These are phyloP conservation scores for Alternaria sp. DNA, from an alignment of 2,329 filamentous ascomycete species.

Conservation along the genomic window DNA sequence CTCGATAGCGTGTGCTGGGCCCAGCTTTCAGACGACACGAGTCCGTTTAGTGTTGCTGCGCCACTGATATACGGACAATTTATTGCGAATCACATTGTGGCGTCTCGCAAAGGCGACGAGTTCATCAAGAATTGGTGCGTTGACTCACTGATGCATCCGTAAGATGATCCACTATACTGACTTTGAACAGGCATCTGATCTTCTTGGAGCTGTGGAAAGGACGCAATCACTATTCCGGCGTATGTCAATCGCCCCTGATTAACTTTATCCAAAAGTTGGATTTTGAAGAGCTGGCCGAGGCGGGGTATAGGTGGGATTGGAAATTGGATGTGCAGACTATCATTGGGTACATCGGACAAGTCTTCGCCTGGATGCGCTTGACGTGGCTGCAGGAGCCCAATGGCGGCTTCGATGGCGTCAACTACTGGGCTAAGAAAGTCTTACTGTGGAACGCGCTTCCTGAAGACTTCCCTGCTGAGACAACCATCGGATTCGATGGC, in stretches of 20 bases:
- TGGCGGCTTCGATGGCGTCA: constrained; percentile 42
- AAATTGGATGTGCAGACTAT: constrained; percentile 41
- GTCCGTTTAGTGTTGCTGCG: constrained; percentile 42
- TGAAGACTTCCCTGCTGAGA: constrained; percentile 39
- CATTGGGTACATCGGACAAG: constrained; percentile 54
- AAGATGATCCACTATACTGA: constrained; percentile 4
- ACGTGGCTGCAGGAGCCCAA: constrained; percentile 43
- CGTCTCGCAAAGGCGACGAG: constrained; percentile 52
- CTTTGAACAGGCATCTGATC: constrained; percentile 30
- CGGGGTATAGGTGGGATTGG: constrained; percentile 46
- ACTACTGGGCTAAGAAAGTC: constrained; percentile 42
- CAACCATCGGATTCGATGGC: constrained; percentile 38
- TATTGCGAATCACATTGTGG: constrained; percentile 57
- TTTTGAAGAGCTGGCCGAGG: constrained; percentile 28
- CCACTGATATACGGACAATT: constrained; percentile 38
- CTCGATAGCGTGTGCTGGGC: constrained; percentile 54
- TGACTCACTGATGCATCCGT: constrained; percentile 29
- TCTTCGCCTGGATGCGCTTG: constrained; percentile 51
- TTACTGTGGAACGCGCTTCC: constrained; percentile 35
- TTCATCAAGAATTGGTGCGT: constrained; percentile 60
- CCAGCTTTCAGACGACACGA: constrained; percentile 50
- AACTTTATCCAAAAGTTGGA: constrained; percentile 38
- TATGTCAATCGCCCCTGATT: constrained; percentile 33
- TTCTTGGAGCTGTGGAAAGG: constrained; percentile 39
- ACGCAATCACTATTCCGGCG: constrained; percentile 25